phyloP scores from a whole-genome alignment of 148 eudicot genomes.

The Pharnaceum exiguum region DNA sequence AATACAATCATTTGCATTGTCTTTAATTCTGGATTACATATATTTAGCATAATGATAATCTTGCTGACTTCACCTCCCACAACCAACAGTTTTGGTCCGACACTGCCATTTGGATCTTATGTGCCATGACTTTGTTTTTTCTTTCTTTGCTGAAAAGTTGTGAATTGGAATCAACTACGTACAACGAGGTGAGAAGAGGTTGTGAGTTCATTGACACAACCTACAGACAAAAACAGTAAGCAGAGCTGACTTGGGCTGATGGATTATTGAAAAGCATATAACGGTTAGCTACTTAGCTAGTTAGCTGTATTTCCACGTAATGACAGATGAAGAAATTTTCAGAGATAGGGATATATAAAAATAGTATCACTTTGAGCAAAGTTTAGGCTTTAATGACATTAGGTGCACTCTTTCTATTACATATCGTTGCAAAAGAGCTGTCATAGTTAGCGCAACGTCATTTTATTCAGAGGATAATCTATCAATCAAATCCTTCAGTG shows the following conservation, averaged over 20 bases:
- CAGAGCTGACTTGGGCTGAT: neutral
- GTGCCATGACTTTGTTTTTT: too few relatives aligned
- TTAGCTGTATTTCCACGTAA: conserved; percentile 6
- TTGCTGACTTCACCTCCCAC: conserved; percentile 1
- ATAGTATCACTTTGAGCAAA: neutral
- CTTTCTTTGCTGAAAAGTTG: too few relatives aligned
- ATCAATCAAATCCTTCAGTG: too few relatives aligned
- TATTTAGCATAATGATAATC: neutral
- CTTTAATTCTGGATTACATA: too few relatives aligned
- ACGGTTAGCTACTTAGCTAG: too few relatives aligned
- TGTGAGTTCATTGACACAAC: neutral
- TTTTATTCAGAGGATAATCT: too few relatives aligned
- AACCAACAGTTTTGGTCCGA: conserved; percentile 10
- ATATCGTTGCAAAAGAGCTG: too few relatives aligned
- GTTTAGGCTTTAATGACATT: conserved; percentile 20
- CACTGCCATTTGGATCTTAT: neutral
- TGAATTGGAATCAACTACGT: too few relatives aligned
- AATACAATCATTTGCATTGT: neutral
- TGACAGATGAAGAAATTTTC: neutral
- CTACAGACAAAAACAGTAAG: neutral
- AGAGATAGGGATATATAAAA: neutral
- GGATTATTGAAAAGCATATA: conserved; percentile 4
- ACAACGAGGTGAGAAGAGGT: too few relatives aligned
- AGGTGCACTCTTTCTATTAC: neutral
- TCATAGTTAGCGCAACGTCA: too few relatives aligned